These are phyloP conservation scores for Thermochaetoides thermophila DNA, from an alignment of 495 filamentous ascomycete genomes.

Conservation along the genomic window DNA sequence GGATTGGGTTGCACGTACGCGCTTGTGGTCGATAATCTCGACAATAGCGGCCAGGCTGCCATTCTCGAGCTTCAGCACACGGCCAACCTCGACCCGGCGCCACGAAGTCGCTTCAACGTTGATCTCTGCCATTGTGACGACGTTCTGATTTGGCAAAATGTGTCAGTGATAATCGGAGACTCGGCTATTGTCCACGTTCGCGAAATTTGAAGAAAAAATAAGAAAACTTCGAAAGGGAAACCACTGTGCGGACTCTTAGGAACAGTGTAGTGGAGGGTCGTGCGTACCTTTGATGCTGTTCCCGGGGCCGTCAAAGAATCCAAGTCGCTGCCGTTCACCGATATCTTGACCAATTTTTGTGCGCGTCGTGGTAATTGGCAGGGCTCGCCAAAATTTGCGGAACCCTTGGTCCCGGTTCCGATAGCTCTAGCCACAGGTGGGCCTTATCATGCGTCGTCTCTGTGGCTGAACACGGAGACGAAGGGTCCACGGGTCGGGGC, in stretches of 20 bases:
- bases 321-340: constrained; percentile 20
- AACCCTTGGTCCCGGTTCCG: constrained; percentile 20
- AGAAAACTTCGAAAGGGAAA: too few relatives aligned
- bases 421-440: constrained; percentile 10
- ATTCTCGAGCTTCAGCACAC: constrained; percentile 61
- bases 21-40: constrained; percentile 99
- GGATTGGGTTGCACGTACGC: constrained; percentile 54
- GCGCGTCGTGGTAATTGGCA: constrained; percentile 22
- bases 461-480: too few relatives aligned
- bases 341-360: constrained; percentile 25
- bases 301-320: constrained; percentile 23
- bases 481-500: too few relatives aligned
- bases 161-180: constrained; percentile 14
- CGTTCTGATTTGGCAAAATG: constrained; percentile 9
- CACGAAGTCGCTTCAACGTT: constrained; percentile 33
- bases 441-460: background rate
- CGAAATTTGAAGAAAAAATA: constrained; percentile 6
- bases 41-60: constrained; percentile 87
- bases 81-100: constrained; percentile 94
- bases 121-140: constrained; percentile 22
- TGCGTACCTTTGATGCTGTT: constrained; percentile 23
- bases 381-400: constrained; percentile 23
- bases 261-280: constrained; percentile 8
- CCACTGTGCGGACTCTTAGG: too few relatives aligned
- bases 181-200: constrained; percentile 6